A percentile compares a stretch with the other conserved stretches of the same genome.
Evolutionary conservation across 306 rosid genomes (phyloP).

Genomic region (Cucumis melo): DNA sequence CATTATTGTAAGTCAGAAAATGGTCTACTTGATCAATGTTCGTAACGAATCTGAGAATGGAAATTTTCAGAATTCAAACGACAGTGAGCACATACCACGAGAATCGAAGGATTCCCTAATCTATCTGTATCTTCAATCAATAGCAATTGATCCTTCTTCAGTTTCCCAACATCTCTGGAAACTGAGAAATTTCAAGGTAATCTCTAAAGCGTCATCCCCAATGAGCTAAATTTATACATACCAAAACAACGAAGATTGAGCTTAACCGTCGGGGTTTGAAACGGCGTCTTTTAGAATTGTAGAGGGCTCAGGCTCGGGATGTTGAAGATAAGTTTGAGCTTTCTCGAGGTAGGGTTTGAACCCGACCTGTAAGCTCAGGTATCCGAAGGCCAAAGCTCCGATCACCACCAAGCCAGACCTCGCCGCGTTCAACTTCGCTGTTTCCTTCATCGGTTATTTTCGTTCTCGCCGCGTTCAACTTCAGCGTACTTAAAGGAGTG

Average conservation of each 20-base stretch:
- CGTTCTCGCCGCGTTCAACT: background rate
- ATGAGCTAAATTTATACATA: background rate
- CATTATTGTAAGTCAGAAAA: too few relatives aligned
- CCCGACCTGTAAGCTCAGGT: slow-evolving; percentile 51
- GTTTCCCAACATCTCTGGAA: background rate
- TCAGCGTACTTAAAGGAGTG: background rate
- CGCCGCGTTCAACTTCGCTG: slow-evolving; percentile 45
- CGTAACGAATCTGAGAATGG: too few relatives aligned
- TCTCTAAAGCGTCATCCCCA: background rate
- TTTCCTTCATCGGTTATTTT: slow-evolving; percentile 16
- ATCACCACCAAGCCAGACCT: slow-evolving; percentile 78
- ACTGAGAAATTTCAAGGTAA: background rate
- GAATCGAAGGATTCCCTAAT: too few relatives aligned
- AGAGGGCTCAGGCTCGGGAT: slow-evolving; percentile 23
- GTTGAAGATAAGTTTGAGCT: slow-evolving; percentile 33
- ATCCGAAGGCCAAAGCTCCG: slow-evolving; percentile 80
- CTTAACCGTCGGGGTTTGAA: slow-evolving; percentile 24
- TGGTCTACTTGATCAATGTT: too few relatives aligned
- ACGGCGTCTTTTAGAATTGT: slow-evolving; percentile 13
- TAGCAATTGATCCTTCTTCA: background rate
- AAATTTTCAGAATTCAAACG: too few relatives aligned
- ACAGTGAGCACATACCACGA: too few relatives aligned
- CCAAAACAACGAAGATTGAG: background rate
- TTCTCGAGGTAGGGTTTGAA: slow-evolving; percentile 66
- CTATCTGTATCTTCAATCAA: too few relatives aligned